Percentiles rank a stretch among this genome's conserved stretches.
These are phyloP conservation scores for Pseudogymnoascus sp. DNA, from an alignment of 2,329 filamentous ascomycete genomes.

Conservation along the genomic window DNA sequence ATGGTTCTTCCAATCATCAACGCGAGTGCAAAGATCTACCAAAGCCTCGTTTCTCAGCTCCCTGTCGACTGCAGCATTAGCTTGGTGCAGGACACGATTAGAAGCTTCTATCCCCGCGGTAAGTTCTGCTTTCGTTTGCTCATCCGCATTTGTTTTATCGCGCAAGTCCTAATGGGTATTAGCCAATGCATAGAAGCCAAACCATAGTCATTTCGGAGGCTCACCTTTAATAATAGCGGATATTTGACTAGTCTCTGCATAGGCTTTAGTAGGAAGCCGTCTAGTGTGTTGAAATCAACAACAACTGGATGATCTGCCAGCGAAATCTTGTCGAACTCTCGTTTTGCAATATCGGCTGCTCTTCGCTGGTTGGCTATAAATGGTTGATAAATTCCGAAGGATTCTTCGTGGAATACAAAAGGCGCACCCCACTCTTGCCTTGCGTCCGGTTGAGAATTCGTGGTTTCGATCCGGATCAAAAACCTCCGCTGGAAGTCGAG, in stretches of 20 bases:
- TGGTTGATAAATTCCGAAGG: slow-evolving; percentile 87
- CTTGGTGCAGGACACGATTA: slow-evolving; percentile 70
- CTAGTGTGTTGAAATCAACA: slow-evolving; percentile 76
- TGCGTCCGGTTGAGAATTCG: slow-evolving; percentile 69
- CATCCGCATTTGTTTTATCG: slow-evolving; percentile 71
- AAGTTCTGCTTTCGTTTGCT: slow-evolving; percentile 63
- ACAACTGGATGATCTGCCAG: slow-evolving; percentile 70
- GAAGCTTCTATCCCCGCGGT: slow-evolving; percentile 70
- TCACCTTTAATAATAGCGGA: slow-evolving; percentile 75
- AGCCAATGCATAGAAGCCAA: slow-evolving; percentile 4
- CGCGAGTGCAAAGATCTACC: slow-evolving; percentile 68
- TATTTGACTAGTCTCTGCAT: slow-evolving; percentile 96
- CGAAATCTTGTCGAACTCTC: slow-evolving; percentile 80
- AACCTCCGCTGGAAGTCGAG: slow-evolving; percentile 94
- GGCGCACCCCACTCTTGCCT: slow-evolving; percentile 92
- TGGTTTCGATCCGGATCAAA: slow-evolving; percentile 90
- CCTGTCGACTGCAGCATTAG: slow-evolving; percentile 84
- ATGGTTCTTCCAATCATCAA: slow-evolving; percentile 97
- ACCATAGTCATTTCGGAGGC: not conserved
- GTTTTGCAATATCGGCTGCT: slow-evolving; percentile 74
- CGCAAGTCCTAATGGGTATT: slow-evolving; percentile 58
- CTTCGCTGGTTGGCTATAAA: slow-evolving; percentile 96
- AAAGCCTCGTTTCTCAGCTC: slow-evolving; percentile 78
- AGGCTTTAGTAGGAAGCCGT: slow-evolving; percentile 89
- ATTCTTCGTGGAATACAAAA: slow-evolving; percentile 75